A percentile compares a stretch with the other conserved stretches of the same genome.
Conservation (phyloP, 192 early-diverging fungal genomes). For the Mortierella antarctica region DNA sequence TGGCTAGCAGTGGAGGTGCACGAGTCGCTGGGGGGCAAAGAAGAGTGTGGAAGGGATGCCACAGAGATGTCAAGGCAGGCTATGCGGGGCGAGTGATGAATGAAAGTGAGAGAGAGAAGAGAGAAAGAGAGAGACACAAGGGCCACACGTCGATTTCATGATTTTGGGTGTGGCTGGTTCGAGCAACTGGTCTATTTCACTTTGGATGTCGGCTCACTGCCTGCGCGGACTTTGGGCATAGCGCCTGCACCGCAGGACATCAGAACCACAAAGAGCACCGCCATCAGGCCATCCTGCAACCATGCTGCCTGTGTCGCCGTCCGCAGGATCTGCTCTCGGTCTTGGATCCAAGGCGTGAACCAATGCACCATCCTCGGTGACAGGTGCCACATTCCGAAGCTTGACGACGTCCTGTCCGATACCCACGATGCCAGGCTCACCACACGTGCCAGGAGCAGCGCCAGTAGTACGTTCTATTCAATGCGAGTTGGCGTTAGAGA, state of each 20-base stretch:
- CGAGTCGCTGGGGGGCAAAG: too few relatives aligned
- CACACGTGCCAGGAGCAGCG: constrained; percentile 6
- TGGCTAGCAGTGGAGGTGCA: not conserved
- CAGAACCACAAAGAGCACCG: constrained; percentile 4
- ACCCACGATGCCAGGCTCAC: constrained; percentile 10
- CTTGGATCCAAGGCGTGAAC: not conserved
- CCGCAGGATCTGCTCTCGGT: not conserved
- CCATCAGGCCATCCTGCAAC: constrained; percentile 24
- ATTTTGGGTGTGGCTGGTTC: too few relatives aligned
- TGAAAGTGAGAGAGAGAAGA: too few relatives aligned
- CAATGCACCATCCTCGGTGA: not conserved
- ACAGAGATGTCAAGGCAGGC: too few relatives aligned
- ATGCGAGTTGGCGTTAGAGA: not conserved
- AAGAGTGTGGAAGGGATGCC: too few relatives aligned
- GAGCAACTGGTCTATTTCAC: too few relatives aligned
- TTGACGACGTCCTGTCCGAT: not conserved
- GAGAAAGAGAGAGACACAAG: too few relatives aligned
- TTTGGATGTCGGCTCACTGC: too few relatives aligned
- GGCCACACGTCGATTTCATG: too few relatives aligned
- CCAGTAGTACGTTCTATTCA: constrained; percentile 14
- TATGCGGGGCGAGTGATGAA: too few relatives aligned
- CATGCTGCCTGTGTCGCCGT: constrained; percentile 9
- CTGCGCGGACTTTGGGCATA: too few relatives aligned
- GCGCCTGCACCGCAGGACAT: constrained; percentile 21
- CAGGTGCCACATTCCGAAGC: constrained; percentile 18